Evolutionary conservation across 2,329 filamentous ascomycete genomes (phyloP).

Genomic region (Botrytis sinoallii): DNA sequence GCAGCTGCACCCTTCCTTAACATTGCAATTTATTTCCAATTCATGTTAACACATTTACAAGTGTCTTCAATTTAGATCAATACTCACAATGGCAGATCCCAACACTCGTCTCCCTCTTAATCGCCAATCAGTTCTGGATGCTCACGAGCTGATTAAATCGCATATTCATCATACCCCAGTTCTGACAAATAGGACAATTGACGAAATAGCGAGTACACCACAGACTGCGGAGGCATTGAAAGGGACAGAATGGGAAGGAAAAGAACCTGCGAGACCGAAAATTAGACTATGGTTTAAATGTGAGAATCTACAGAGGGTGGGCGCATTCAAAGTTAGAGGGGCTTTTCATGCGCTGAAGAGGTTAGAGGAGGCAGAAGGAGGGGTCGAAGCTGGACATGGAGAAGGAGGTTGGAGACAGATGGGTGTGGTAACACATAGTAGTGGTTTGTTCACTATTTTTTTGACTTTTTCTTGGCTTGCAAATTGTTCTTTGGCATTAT

Average conservation of each 20-base stretch:
- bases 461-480: neutral
- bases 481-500: neutral
- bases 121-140: constrained; percentile 66
- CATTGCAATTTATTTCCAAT: neutral
- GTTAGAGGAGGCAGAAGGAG: constrained; percentile 60
- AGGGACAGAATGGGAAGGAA: constrained; percentile 56
- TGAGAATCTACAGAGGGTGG: constrained; percentile 86
- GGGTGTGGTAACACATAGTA: constrained; percentile 88
- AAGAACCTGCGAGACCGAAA: constrained; percentile 58
- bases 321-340: constrained; percentile 88
- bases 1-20: neutral
- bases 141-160: constrained; percentile 68
- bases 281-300: constrained; percentile 89
- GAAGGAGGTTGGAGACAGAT: constrained; percentile 55
- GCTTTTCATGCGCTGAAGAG: constrained; percentile 82
- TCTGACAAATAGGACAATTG: constrained; percentile 73
- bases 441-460: constrained; percentile 52
- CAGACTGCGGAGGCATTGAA: constrained; percentile 52
- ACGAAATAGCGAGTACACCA: constrained; percentile 69
- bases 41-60: neutral
- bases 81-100: constrained; percentile 49
- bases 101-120: constrained; percentile 62
- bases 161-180: constrained; percentile 83
- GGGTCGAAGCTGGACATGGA: constrained; percentile 60
- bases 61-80: neutral